Base-by-base conservation (phyloP, 169 alveolate genomes). In the Plasmodium gallinaceum region DNA sequence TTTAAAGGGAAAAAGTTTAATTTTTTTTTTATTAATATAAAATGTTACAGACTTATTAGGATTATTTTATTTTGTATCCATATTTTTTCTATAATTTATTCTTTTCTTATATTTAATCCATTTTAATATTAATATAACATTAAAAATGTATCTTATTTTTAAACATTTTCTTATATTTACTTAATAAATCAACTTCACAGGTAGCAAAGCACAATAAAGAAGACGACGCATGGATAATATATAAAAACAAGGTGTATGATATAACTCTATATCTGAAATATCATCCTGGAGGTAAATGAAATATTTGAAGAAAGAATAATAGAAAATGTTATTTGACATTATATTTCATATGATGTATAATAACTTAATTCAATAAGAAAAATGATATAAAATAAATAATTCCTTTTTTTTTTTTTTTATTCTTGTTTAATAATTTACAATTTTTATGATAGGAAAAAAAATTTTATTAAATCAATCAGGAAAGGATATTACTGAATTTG, bases 221-320 rank as follows among this genome's bases (percentile, higher is more conserved):
- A 61, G 54, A 74, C n/a, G 96, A 93, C 51, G 92, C 95, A 22
- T 95, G 97, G 97, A 64, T 88, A 57, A 93, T 92, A 32, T 71
- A 88, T 65, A 91, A 94, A 46, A 95, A 95, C 46, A 83, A 85
- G 37, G 96, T 95, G 14, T 95, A 95, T 80, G 95, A 95, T 61
- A n/a, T 95, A 37, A 95, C 97, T 7, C 72, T 92, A 16, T 95
- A 92, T 69, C 46, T 93, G 43, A 48, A 88, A 61, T 39, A 22
- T 42, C 97, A 95, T 52, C 97, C 97, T 7, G 97, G 97, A 48
- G 97, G 97, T 92, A 32, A 32, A 75, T 61, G 43, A 68, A 14
- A 10, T 5, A 58, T 57, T 51, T n/a, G 24, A 42, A 61, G 14
- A 32, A 64, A 22, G 32, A 24, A 64, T 22, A 70, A 26, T 46